Percentiles rank a stretch among this genome's conserved stretches.
phyloP scores from a whole-genome alignment of 75 land plant genomes.

The Pinus taeda region DNA sequence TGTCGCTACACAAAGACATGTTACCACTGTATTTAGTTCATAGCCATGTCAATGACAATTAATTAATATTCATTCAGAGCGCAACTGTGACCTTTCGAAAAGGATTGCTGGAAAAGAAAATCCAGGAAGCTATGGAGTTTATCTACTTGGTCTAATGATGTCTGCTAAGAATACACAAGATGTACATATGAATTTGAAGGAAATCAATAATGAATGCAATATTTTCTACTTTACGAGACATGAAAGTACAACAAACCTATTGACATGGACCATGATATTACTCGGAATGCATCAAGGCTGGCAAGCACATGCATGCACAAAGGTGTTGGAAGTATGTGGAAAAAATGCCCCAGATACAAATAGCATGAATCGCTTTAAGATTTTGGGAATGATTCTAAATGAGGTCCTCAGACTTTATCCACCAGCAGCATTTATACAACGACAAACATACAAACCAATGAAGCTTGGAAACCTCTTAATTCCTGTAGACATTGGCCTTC shows the following conservation, averaged over 20 bases:
- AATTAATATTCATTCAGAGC: no score
- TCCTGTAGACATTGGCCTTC: slow-evolving; percentile 35
- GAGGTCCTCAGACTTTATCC: slow-evolving; percentile 53
- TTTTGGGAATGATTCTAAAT: slow-evolving; percentile 44
- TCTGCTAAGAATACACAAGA: background rate
- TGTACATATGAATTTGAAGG: slow-evolving; percentile 20
- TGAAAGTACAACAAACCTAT: slow-evolving; percentile 21
- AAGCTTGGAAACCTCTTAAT: slow-evolving; percentile 28
- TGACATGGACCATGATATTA: slow-evolving; percentile 40
- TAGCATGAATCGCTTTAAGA: slow-evolving; percentile 41
- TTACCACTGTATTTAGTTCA: no score
- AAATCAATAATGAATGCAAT: slow-evolving; percentile 49
- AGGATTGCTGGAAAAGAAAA: slow-evolving; percentile 14
- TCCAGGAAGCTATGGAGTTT: slow-evolving; percentile 2
- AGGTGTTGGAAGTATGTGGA: slow-evolving; percentile 39
- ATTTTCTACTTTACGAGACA: slow-evolving; percentile 46
- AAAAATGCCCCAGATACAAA: slow-evolving; percentile 32
- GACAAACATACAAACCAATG: slow-evolving; percentile 23
- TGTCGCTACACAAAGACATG: no score
- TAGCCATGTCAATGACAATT: no score
- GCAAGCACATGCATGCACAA: slow-evolving; percentile 36
- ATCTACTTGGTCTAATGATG: slow-evolving; percentile 29
- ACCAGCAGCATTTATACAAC: slow-evolving; percentile 15
- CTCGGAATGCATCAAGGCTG: slow-evolving; percentile 35
- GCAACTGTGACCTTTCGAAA: background rate